Evolutionary conservation across 2,329 filamentous ascomycete genomes (phyloP).

Genomic region (Hymenoscyphus occultus): DNA sequence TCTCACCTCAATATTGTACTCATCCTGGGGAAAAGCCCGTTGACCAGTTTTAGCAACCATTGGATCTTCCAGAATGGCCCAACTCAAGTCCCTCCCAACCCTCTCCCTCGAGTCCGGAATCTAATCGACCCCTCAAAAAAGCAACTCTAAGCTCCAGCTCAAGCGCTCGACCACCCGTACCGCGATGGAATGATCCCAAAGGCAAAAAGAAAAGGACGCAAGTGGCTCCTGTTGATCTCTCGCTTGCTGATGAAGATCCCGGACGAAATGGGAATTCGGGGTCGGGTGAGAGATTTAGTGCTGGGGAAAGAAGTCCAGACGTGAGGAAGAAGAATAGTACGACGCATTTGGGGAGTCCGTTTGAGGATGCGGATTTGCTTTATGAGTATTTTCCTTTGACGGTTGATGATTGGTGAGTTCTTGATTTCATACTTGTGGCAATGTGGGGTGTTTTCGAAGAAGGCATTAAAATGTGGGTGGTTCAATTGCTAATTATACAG

Average conservation of each 20-base stretch:
- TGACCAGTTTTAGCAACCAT: conserved; percentile 24
- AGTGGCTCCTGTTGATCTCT: conserved; percentile 33
- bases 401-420: conserved; percentile 74
- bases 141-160: conserved; percentile 16
- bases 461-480: no score
- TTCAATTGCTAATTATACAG: conserved; percentile 37
- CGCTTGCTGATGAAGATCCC: conserved; percentile 33
- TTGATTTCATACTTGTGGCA: background rate
- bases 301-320: conserved; percentile 34
- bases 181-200: conserved; percentile 35
- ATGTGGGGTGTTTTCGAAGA: no score
- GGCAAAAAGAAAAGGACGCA: conserved; percentile 12
- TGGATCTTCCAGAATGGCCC: conserved; percentile 33
- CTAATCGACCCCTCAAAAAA: conserved; percentile 26
- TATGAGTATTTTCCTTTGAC: conserved; percentile 95
- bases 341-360: conserved; percentile 53
- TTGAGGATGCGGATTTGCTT: conserved; percentile 76
- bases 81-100: conserved; percentile 16
- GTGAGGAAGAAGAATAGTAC: conserved; percentile 35
- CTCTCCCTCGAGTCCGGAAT: conserved; percentile 16
- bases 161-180: conserved; percentile 29
- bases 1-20: background rate
- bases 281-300: conserved; percentile 26
- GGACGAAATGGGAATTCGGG: conserved; percentile 10
- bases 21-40: background rate